Percentiles rank a stretch among this genome's conserved stretches.
phyloP scores from a whole-genome alignment of 257 asterid genomes.

The Petunia axillaris region DNA sequence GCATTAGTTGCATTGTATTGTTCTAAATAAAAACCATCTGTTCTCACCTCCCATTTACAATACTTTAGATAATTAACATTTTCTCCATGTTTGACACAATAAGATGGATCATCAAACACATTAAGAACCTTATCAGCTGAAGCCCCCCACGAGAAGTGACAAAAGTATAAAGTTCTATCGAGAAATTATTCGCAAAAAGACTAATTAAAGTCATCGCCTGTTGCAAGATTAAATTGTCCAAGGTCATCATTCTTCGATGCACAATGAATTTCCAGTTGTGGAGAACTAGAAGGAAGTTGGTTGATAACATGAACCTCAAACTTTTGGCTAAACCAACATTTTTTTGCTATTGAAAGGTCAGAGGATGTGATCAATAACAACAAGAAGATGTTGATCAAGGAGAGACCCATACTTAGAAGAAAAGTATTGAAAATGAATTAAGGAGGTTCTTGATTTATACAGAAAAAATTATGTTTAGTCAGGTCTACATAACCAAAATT shows the following conservation, averaged over 20 bases:
- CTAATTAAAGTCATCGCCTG: neutral
- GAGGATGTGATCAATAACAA: neutral
- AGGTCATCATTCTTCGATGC: neutral
- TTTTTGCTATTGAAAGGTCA: neutral
- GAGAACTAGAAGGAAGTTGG: neutral
- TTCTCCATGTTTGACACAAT: neutral
- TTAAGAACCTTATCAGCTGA: neutral
- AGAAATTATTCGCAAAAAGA: neutral
- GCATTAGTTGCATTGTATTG: too few species aligned
- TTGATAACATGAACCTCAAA: neutral
- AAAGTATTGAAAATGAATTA: too few species aligned
- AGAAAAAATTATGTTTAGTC: too few species aligned
- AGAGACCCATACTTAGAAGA: too few species aligned
- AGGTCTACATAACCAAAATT: too few species aligned
- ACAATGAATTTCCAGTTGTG: neutral
- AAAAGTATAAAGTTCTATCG: neutral
- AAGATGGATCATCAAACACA: constrained; percentile 2
- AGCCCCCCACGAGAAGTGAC: constrained; percentile 18
- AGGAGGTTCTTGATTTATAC: too few species aligned
- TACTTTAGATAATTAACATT: neutral
- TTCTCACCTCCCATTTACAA: too few species aligned
- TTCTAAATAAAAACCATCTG: too few species aligned
- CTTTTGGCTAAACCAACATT: neutral
- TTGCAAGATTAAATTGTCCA: neutral
- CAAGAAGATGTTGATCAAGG: too few species aligned